These are phyloP conservation scores for Phlebopus sp. DNA, from an alignment of 1,284 basidiomycete genomes.

Conservation along the genomic window DNA sequence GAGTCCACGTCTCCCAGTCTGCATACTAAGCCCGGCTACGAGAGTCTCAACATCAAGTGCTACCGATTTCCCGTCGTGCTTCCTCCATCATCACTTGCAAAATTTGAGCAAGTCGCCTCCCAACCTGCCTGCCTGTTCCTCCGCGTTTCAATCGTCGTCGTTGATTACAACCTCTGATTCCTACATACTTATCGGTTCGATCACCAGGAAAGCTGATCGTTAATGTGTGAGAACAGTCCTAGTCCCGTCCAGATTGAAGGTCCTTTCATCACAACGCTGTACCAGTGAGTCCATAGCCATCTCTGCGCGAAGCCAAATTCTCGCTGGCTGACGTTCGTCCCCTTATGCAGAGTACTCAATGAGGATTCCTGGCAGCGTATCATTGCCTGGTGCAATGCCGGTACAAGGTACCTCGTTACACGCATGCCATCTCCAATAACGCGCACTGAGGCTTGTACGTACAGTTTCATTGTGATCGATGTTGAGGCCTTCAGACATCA, in stretches of 20 bases:
- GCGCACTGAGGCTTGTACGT: neutral
- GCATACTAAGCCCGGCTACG: too few species aligned
- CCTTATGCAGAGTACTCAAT: neutral
- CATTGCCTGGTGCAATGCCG: conserved; percentile 1
- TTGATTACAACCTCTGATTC: too few species aligned
- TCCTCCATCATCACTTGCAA: too few species aligned
- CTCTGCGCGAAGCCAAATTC: neutral
- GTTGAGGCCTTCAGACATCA: conserved; percentile 3
- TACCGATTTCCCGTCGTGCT: too few species aligned
- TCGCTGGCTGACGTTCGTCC: neutral
- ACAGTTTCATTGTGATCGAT: conserved; percentile 4
- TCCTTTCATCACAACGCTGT: neutral
- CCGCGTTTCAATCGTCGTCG: too few species aligned
- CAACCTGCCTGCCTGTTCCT: too few species aligned
- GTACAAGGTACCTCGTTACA: neutral
- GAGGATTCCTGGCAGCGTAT: neutral
- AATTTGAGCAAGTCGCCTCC: too few species aligned
- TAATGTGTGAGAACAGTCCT: neutral
- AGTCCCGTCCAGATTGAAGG: neutral
- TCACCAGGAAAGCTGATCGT: too few species aligned
- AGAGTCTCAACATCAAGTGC: too few species aligned
- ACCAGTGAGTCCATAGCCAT: neutral
- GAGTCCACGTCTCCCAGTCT: too few species aligned
- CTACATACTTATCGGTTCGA: too few species aligned
- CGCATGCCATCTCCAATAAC: too few species aligned